phyloP scores from a whole-genome alignment of 345 rosid species.

The Pistacia integerrima region DNA sequence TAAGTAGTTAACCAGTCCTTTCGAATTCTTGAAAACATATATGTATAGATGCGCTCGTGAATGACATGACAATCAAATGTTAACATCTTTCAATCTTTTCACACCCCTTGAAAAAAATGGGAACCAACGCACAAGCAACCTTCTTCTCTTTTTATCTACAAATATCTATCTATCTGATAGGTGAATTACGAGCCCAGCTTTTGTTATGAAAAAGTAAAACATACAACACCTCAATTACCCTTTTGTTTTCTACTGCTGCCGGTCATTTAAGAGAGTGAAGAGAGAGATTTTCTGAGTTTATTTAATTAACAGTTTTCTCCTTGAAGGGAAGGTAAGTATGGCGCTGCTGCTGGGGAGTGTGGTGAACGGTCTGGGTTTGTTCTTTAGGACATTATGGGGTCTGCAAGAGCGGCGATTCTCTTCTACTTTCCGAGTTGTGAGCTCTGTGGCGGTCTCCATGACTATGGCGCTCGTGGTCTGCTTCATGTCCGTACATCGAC shows the following conservation, averaged over 20 bases:
- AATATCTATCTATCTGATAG: not conserved
- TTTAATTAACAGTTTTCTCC: too few relatives aligned
- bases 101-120: not conserved
- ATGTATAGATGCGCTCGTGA: not conserved
- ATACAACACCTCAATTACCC: not conserved
- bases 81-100: not conserved
- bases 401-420: constrained; percentile 40
- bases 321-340: constrained; percentile 19
- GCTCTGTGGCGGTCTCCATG: constrained; percentile 29
- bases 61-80: not conserved
- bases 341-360: constrained; percentile 37
- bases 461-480: constrained; percentile 45
- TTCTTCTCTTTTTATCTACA: not conserved
- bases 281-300: not conserved
- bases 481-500: constrained; percentile 37
- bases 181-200: not conserved
- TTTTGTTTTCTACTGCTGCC: not conserved
- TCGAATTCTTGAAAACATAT: not conserved
- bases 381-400: constrained; percentile 33
- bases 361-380: constrained; percentile 32
- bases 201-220: not conserved
- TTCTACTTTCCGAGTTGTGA: constrained; percentile 30
- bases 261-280: not conserved
- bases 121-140: constrained; percentile 29
- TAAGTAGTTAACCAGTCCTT: not conserved